Percentiles rank a stretch among this genome's conserved stretches.
Conservation (phyloP, 306 rosid species). For the Vigna radiata region DNA sequence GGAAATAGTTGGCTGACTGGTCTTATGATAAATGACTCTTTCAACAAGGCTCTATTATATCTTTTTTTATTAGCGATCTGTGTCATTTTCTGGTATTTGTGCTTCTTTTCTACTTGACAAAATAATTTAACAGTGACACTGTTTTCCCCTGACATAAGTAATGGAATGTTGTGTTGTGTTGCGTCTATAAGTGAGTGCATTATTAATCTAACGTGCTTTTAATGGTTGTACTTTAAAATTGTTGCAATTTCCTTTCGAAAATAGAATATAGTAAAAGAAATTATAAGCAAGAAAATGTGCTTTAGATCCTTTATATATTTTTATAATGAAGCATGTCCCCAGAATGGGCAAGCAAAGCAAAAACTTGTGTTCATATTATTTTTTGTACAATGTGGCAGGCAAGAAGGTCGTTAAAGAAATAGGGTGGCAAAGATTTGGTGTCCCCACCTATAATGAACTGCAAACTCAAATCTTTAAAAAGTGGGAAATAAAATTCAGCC, state of each 20-base stretch:
- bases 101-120: background rate
- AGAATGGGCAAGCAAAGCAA: background rate
- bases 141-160: conserved; percentile 31
- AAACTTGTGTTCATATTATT: conserved; percentile 20
- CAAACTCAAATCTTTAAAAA: conserved; percentile 36
- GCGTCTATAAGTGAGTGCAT: conserved; percentile 4
- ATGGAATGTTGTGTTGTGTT: conserved; percentile 47
- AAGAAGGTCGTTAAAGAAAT: conserved; percentile 39
- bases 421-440: conserved; percentile 50
- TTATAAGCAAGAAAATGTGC: background rate
- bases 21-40: conserved; percentile 14
- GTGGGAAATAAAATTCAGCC: background rate
- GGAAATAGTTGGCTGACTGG: no score
- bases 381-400: conserved; percentile 52
- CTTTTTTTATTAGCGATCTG: no score
- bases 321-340: background rate
- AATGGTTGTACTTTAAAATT: background rate
- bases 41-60: background rate
- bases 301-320: background rate
- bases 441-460: conserved; percentile 44
- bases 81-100: background rate
- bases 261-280: background rate
- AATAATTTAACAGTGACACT: conserved; percentile 2
- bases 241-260: background rate
- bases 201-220: background rate